phyloP scores from a whole-genome alignment of 2,329 filamentous ascomycete species.

The Ophiostoma perfectum region DNA sequence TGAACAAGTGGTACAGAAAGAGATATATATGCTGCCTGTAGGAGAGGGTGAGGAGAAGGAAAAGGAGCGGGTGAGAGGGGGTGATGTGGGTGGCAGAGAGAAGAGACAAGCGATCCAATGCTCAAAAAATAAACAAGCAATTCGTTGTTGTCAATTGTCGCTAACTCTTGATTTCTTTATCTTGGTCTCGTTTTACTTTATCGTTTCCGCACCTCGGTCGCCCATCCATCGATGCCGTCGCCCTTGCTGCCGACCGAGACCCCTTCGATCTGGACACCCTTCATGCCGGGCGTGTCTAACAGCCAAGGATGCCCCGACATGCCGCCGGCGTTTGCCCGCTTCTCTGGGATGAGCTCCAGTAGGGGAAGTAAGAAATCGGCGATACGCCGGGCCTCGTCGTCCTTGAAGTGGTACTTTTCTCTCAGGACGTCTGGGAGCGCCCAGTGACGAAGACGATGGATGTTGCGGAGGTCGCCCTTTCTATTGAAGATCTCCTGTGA shows the following conservation, averaged over 20 bases:
- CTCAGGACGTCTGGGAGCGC: conserved; percentile 84
- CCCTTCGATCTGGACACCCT: conserved; percentile 64
- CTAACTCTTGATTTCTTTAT: not conserved
- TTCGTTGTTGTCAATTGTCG: not conserved
- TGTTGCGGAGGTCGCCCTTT: conserved; percentile 94
- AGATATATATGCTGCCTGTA: not conserved
- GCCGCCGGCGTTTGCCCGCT: conserved; percentile 88
- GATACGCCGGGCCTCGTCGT: conserved; percentile 71
- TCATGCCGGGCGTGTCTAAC: conserved; percentile 83
- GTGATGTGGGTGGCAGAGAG: not conserved
- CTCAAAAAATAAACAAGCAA: not conserved
- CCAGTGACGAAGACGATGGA: conserved; percentile 94
- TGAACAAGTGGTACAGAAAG: not conserved
- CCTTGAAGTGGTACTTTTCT: conserved; percentile 94
- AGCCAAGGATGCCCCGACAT: conserved; percentile 86
- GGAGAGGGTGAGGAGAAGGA: not conserved
- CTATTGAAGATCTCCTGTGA: conserved; percentile 98
- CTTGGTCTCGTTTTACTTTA: conserved; percentile 4
- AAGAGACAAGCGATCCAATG: no score
- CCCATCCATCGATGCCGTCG: conserved; percentile 93
- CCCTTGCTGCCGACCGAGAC: conserved; percentile 75
- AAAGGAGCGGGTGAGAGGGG: not conserved
- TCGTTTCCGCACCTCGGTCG: conserved; percentile 77
- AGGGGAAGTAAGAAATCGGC: conserved; percentile 82
- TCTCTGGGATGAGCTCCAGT: conserved; percentile 82